Base-by-base conservation (phyloP, 1,139 yeast genomes). In the Yamadazyma sp. region DNA sequence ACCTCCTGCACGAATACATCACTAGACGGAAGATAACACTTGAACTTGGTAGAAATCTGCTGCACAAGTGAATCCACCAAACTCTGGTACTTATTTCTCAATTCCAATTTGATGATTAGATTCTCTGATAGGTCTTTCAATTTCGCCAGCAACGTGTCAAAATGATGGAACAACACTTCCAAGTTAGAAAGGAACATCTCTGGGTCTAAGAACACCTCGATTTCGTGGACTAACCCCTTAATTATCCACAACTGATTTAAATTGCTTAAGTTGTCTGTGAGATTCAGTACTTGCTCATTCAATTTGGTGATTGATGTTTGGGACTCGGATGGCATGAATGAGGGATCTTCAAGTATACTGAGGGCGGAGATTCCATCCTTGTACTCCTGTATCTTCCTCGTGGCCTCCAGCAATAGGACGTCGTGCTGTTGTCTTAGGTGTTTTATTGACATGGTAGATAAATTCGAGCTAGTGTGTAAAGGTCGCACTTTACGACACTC, bases 161-260 rank as follows among this genome's bases (percentile, higher is more conserved):
- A 46, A 37, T 56, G 53, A 7, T 35, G 31, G 11, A 43, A 33
- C 2, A 55, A 39, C 18, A 47, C 42, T 18, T 52, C 53, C 18
- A 60, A 49, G 23, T 34, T 41, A 27, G 45, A 39, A 26, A 54
- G 53, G 13, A 39, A 22, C 6, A 48, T 49, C 33, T 42, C 33
- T 40, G 33, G 36, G 18, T 41, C 37, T 11, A 46, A 20, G 14
- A 45, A 42, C 8, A 38, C 30, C 28, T 52, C 53, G 13, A 57
- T 54, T 38, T 62, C 65, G 10, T 46, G 42, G 4, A 59, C 38
- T 9, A 56, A 44, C 3, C 51, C 55, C 26, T 50, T 51, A 8
- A 61, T 41, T 6, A 51, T 46, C 58, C 58, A 54, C 21, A 63
- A 46, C 20, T 45, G 48, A 23, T 55, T 54, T 38, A 63, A 49